Conservation (phyloP, 306 rosid genomes). For the Crotalaria pallida region DNA sequence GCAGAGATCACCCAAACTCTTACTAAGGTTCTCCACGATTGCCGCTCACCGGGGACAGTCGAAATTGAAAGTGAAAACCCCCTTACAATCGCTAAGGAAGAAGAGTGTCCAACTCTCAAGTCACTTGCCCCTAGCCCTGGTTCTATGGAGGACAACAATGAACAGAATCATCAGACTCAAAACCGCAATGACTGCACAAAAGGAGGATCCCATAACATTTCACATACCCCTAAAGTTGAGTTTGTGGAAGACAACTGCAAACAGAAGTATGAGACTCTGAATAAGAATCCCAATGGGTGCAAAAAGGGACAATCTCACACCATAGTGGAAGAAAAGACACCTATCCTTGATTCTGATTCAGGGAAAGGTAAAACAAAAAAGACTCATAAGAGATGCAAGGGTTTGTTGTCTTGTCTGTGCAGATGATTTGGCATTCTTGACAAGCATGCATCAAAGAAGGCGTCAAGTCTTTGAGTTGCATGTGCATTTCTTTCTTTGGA, state of each 20-base stretch:
- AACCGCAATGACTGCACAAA: neutral
- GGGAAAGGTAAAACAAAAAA: neutral
- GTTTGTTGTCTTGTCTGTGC: neutral
- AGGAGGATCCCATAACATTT: neutral
- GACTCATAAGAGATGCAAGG: neutral
- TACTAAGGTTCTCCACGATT: conserved; percentile 1
- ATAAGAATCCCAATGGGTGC: no score
- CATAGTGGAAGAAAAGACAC: no score
- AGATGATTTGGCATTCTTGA: neutral
- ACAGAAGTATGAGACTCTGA: no score
- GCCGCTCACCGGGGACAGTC: neutral
- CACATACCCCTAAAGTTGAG: no score
- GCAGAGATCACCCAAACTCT: conserved; percentile 27
- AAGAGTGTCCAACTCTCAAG: neutral
- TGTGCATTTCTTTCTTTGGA: neutral
- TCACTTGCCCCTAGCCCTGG: neutral
- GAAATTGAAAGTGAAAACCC: conserved; percentile 5
- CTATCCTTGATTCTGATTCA: neutral
- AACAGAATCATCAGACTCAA: neutral
- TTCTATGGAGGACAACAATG: neutral
- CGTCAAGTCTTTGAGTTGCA: neutral
- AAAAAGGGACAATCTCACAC: no score
- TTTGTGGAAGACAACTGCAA: no score
- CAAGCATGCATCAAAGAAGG: neutral
- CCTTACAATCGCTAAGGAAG: neutral